phyloP scores from a whole-genome alignment of 2,329 filamentous ascomycete species.

The Sclerotinia spermophila region DNA sequence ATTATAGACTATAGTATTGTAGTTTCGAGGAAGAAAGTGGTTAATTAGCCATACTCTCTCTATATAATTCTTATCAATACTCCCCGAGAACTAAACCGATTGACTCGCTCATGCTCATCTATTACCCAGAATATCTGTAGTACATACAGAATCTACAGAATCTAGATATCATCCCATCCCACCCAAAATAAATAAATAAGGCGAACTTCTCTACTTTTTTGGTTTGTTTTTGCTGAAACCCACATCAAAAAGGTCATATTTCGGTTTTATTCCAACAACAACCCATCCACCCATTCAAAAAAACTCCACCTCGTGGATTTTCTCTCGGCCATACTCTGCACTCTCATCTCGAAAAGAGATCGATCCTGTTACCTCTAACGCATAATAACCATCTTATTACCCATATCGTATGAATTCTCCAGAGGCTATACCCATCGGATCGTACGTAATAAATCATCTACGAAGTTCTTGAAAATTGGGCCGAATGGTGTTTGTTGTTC shows the following conservation, averaged over 20 bases:
- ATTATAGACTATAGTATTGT: too few species aligned
- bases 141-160: too few species aligned
- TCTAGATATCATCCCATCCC: background rate
- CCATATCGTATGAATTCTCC: background rate
- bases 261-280: constrained; percentile 12
- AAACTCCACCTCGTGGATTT: constrained; percentile 13
- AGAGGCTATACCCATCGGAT: background rate
- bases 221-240: constrained; percentile 2
- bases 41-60: background rate
- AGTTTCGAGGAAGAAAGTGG: background rate
- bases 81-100: background rate
- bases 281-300: too few species aligned
- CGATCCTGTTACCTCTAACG: constrained; percentile 4
- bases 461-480: constrained; percentile 3
- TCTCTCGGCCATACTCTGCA: constrained; percentile 13
- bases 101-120: background rate
- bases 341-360: background rate
- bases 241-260: constrained; percentile 13
- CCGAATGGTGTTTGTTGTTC: background rate
- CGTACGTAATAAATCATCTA: background rate
- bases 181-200: background rate
- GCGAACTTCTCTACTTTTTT: background rate
- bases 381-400: constrained; percentile 5
- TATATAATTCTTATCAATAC: too few species aligned
- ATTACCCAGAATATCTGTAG: constrained; percentile 1